These are phyloP conservation scores for Pleurotus cornucopiae DNA, from an alignment of 768 basidiomycete species.

Conservation along the genomic window DNA sequence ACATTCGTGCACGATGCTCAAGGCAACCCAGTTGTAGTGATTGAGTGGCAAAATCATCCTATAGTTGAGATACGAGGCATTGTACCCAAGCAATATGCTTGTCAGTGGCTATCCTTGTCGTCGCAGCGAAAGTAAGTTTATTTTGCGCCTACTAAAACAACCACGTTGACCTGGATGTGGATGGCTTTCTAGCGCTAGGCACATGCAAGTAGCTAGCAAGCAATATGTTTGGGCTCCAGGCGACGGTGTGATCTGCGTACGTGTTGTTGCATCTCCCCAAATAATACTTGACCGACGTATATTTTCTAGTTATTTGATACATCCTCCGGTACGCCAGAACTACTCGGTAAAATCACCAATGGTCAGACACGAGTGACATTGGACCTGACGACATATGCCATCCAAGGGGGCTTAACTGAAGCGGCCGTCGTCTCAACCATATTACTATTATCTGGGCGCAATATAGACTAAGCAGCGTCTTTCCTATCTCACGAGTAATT, in stretches of 20 bases:
- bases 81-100: slow-evolving; percentile 27
- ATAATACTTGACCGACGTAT: neutral
- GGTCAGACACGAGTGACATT: slow-evolving; percentile 29
- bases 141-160: neutral
- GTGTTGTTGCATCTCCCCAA: slow-evolving; percentile 5
- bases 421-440: slow-evolving; percentile 39
- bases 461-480: slow-evolving; percentile 33
- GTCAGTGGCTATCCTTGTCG: slow-evolving; percentile 39
- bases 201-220: slow-evolving; percentile 32
- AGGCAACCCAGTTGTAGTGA: slow-evolving; percentile 30
- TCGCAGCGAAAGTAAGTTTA: slow-evolving; percentile 34
- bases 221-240: slow-evolving; percentile 36
- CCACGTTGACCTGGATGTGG: neutral
- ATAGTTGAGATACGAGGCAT: slow-evolving; percentile 33
- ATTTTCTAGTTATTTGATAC: slow-evolving; percentile 18
- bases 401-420: slow-evolving; percentile 43
- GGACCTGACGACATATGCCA: slow-evolving; percentile 42
- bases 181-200: slow-evolving; percentile 25
- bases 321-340: neutral
- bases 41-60: slow-evolving; percentile 36
- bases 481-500: neutral
- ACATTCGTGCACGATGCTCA: slow-evolving; percentile 35
- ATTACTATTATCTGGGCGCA: slow-evolving; percentile 43
- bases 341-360: slow-evolving; percentile 33
- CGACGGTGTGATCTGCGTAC: slow-evolving; percentile 20